Evolutionary conservation across 2,329 filamentous ascomycete genomes (phyloP).

Genomic region (Chrysoporthe austroafricana): DNA sequence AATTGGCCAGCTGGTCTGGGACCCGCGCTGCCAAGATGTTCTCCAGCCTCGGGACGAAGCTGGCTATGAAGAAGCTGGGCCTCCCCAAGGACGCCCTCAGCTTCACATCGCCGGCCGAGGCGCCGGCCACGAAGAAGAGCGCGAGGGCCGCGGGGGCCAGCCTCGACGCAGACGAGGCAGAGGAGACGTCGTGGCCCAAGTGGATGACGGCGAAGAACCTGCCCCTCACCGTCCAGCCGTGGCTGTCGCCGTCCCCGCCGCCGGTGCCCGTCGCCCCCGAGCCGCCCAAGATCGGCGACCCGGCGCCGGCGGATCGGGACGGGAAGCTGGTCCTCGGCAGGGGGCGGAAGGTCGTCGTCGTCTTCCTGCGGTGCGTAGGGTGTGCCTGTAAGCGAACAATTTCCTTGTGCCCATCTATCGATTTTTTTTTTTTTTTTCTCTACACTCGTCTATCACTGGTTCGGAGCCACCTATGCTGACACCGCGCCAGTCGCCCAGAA

Average conservation of each 20-base stretch:
- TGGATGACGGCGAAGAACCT: slow-evolving; percentile 57
- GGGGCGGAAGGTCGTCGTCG: slow-evolving; percentile 51
- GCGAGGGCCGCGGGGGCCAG: background rate
- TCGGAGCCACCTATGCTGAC: background rate
- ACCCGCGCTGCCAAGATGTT: slow-evolving; percentile 48
- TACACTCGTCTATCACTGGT: too few relatives aligned
- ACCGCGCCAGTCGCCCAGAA: slow-evolving; percentile 54
- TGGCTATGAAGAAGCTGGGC: slow-evolving; percentile 61
- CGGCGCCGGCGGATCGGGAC: slow-evolving; percentile 52
- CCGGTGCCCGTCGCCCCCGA: slow-evolving; percentile 49
- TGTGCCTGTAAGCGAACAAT: slow-evolving; percentile 53
- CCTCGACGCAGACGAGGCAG: slow-evolving; percentile 27
- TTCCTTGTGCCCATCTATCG: too few relatives aligned
- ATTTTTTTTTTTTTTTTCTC: too few relatives aligned
- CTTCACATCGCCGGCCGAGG: slow-evolving; percentile 40
- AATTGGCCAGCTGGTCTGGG: background rate
- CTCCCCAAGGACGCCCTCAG: slow-evolving; percentile 55
- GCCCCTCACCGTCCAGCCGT: slow-evolving; percentile 57
- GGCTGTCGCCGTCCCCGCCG: slow-evolving; percentile 56
- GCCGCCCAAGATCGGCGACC: slow-evolving; percentile 52
- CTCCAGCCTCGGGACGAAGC: slow-evolving; percentile 58
- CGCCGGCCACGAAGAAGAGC: slow-evolving; percentile 10
- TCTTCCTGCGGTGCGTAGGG: slow-evolving; percentile 59
- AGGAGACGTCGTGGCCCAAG: slow-evolving; percentile 39
- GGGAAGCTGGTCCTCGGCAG: slow-evolving; percentile 42